Base-by-base conservation (phyloP, 768 basidiomycete species). In the Hygrophorus russula region DNA sequence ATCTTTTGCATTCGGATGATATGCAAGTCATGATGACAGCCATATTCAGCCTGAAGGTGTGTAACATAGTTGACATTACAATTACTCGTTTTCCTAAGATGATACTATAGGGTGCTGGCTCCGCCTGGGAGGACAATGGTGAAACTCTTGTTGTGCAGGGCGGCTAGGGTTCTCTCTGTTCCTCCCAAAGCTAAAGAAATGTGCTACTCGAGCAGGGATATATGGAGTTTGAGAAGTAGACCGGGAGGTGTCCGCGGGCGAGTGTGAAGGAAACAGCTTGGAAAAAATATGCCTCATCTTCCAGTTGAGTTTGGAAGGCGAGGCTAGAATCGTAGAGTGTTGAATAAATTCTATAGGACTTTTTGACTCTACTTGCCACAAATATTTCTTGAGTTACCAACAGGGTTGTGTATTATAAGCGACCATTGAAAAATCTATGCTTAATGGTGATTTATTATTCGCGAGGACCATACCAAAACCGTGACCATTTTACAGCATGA, bases 11-110 rank as follows among this genome's bases (percentile, higher is more conserved):
- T 57, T 96, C 92, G 3, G 94, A 98, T 54, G 94, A 99, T 57
- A 99, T 94, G 0, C 91, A 93, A 52, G 94, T 99, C 42, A 99
- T 99, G 96, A 98, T 98, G 92, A 71, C 81, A 2, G 94, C 93
- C 28, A 70, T 98, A 20, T 67, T 77, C 34, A 88, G 91, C 42
- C 76, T 99, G 49, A 82, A 92, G 69, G 90, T 86, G 44, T 29
- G 66, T 53, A 30, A 42, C 13, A 18, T 20, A 27, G 31, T 48
- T 30, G n/a, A n/a, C 3, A 12, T 10, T 28, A 45, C 24, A 36
- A 37, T 46, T 36, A 39, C 24, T n/a, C 30, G 45, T 35, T 41
- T 12, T 28, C 11, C 24, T 35, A 11, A 34, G 28, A 42, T 37
- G 11, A 38, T 13, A 17, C 42, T 40, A 0, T 50, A 91, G 87